Conservation (phyloP, 345 rosid genomes). For the Lumnitzera racemosa region DNA sequence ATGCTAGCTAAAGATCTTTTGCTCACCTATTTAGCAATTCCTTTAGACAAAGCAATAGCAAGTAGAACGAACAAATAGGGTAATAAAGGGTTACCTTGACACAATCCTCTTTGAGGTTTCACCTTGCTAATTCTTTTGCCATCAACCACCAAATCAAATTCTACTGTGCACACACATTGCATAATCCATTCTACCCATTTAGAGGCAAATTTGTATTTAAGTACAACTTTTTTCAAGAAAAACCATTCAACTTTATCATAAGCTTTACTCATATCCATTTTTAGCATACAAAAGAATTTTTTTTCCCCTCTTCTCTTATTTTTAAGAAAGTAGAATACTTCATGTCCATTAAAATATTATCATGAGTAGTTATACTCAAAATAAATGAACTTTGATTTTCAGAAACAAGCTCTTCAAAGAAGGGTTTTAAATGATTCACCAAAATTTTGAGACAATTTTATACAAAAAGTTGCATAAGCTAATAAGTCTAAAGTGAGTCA, state of each 20-base stretch:
- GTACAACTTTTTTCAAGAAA: neutral
- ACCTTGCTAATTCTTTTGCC: neutral
- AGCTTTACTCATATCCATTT: neutral
- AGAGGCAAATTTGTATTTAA: neutral
- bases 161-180: neutral
- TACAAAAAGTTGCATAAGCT: neutral
- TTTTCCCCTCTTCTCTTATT: neutral
- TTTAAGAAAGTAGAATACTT: neutral
- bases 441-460: neutral
- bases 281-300: neutral
- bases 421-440: neutral
- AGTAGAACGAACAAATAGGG: neutral
- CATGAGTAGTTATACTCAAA: neutral
- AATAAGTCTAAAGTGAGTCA: neutral
- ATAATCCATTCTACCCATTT: neutral
- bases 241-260: neutral
- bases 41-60: neutral
- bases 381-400: neutral
- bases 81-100: neutral
- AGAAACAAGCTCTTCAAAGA: neutral
- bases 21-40: neutral
- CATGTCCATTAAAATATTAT: neutral
- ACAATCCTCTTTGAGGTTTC: neutral
- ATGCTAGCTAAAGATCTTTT: neutral
- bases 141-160: neutral